Percentiles rank a stretch among this genome's conserved stretches.
These are phyloP conservation scores for Vigna trinervia DNA, from an alignment of 306 rosid genomes.

Conservation along the genomic window DNA sequence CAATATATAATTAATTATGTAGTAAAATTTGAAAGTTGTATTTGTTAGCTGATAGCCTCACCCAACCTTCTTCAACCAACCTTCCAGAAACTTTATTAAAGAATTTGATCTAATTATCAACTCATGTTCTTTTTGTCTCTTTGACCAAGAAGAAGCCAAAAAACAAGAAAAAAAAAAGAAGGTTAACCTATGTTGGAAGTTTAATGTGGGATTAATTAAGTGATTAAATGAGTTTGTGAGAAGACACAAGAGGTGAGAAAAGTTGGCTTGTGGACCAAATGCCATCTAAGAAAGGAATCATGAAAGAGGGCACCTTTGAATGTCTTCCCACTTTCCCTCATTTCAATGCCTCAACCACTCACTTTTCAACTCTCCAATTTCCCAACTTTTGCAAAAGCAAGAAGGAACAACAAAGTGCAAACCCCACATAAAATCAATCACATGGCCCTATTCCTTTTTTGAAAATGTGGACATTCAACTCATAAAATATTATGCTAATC, in stretches of 20 bases:
- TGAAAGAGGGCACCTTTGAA: constrained; percentile 66
- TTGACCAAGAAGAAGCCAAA: constrained; percentile 47
- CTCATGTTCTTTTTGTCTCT: constrained; percentile 46
- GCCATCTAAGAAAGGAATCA: constrained; percentile 56
- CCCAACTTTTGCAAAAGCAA: constrained; percentile 74
- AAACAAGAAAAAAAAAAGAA: constrained; percentile 26
- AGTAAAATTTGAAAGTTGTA: background rate
- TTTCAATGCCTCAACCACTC: constrained; percentile 66
- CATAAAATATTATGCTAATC: constrained; percentile 68
- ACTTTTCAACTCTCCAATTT: constrained; percentile 74
- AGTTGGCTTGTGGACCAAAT: constrained; percentile 49
- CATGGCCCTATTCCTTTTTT: constrained; percentile 54
- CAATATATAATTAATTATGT: background rate
- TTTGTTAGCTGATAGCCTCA: background rate
- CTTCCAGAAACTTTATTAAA: constrained; percentile 33
- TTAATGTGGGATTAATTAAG: constrained; percentile 47
- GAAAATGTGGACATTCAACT: constrained; percentile 54
- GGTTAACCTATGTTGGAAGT: constrained; percentile 44
- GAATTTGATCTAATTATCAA: constrained; percentile 31
- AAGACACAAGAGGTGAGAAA: constrained; percentile 32
- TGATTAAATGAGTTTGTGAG: constrained; percentile 22
- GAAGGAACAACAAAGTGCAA: constrained; percentile 53
- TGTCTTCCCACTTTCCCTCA: constrained; percentile 68
- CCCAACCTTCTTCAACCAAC: constrained; percentile 14
- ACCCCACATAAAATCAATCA: constrained; percentile 43